These are phyloP conservation scores for Colletotrichum higginsianum DNA, from an alignment of 2,329 filamentous ascomycete species.

Conservation along the genomic window DNA sequence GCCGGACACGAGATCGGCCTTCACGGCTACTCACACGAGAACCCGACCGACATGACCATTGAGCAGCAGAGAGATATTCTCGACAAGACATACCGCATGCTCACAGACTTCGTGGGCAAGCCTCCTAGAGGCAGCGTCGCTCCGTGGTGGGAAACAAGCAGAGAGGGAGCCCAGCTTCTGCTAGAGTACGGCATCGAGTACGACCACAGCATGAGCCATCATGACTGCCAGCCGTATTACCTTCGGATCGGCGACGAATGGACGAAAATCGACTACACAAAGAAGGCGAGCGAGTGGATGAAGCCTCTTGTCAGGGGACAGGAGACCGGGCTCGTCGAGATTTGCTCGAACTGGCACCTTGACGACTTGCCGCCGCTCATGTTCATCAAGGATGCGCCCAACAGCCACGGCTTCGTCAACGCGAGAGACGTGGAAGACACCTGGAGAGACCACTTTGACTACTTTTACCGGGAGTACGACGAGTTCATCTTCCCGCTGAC, in stretches of 20 bases:
- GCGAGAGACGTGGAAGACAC: slow-evolving; percentile 74
- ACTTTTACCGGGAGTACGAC: slow-evolving; percentile 83
- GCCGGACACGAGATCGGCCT: slow-evolving; percentile 66
- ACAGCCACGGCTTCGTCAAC: slow-evolving; percentile 74
- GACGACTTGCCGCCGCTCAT: slow-evolving; percentile 79
- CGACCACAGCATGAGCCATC: slow-evolving; percentile 77
- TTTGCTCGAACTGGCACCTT: slow-evolving; percentile 76
- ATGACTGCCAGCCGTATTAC: slow-evolving; percentile 77
- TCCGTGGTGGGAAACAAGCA: slow-evolving; percentile 81
- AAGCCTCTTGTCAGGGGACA: slow-evolving; percentile 73
- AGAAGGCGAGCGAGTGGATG: slow-evolving; percentile 76
- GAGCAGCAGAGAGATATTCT: slow-evolving; percentile 84
- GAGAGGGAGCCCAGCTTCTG: slow-evolving; percentile 76
- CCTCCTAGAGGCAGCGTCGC: slow-evolving; percentile 80
- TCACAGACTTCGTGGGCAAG: slow-evolving; percentile 79
- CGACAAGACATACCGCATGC: slow-evolving; percentile 79
- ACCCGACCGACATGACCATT: slow-evolving; percentile 78
- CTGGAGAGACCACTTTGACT: slow-evolving; percentile 78
- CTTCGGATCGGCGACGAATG: slow-evolving; percentile 75
- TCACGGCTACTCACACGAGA: slow-evolving; percentile 84
- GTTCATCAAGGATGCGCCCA: slow-evolving; percentile 78
- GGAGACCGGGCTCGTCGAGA: slow-evolving; percentile 76
- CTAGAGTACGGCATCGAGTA: slow-evolving; percentile 79
- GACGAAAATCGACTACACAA: slow-evolving; percentile 78
- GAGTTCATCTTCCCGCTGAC: slow-evolving; percentile 85